phyloP scores from a whole-genome alignment of 306 rosid genomes.

The Quercus agrifolia region DNA sequence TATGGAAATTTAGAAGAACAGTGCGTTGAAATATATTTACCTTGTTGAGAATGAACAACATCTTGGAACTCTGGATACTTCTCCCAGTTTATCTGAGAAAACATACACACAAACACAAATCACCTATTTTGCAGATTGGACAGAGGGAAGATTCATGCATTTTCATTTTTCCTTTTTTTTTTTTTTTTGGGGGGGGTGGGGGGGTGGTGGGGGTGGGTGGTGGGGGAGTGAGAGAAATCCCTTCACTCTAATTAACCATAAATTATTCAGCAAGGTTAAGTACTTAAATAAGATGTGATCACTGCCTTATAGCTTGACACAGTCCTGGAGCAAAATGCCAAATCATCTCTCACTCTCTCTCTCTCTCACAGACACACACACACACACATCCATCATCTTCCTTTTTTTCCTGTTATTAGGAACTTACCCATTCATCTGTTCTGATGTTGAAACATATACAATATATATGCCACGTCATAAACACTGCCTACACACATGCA shows the following conservation, averaged over 20 bases:
- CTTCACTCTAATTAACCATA: too few species aligned
- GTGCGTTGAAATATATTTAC: constrained; percentile 17
- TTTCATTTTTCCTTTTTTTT: not conserved
- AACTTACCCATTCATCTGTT: constrained; percentile 60
- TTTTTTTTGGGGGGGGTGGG: too few species aligned
- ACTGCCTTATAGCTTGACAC: too few species aligned
- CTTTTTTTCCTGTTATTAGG: not conserved
- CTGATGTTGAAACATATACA: constrained; percentile 44
- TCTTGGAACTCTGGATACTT: constrained; percentile 49
- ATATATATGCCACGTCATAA: constrained; percentile 43
- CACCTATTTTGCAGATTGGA: not conserved
- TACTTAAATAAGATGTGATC: too few species aligned
- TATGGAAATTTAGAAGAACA: not conserved
- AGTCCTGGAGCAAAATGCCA: too few species aligned
- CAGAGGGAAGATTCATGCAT: not conserved
- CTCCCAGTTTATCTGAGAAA: constrained; percentile 41
- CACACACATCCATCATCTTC: not conserved
- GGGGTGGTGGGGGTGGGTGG: too few species aligned
- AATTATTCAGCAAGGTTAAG: too few species aligned
- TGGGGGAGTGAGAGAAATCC: too few species aligned
- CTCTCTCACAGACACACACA: not conserved
- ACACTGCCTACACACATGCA: constrained; percentile 20
- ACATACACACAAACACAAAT: not conserved
- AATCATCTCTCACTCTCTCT: not conserved
- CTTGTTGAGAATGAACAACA: constrained; percentile 26